Evolutionary conservation across 2,329 filamentous ascomycete species (phyloP), one percentile per base, ranked within the genome.

Genomic region (Ceratocystis papillata): DNA sequence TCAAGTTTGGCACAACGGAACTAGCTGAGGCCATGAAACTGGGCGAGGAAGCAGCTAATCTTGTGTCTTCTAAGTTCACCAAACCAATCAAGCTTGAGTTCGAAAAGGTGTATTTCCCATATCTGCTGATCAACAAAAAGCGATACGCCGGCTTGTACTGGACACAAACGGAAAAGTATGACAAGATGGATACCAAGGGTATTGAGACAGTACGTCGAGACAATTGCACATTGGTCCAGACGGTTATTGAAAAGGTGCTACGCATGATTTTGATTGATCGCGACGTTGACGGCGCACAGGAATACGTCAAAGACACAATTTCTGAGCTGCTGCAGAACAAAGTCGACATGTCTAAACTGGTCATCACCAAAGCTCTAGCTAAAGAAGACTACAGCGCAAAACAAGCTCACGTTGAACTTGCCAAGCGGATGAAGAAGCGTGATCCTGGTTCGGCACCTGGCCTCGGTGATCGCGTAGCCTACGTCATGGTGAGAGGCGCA

Each of bases 111-210:
- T 99, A 99, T 77, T 99, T 89, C 74, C 94, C 94, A 0, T 99
- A 99, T 74, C 81, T 99, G 44, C 82, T 99, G 63, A 99, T 99
- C 85, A 99, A 99, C 85, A 99, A 99, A 81, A 99, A 99, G 80
- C 88, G 94, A 69, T 99, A 99, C 73, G 94, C 94, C 7, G 94
- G 94, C n/a, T 77, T 99, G 41, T 97, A 90, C 78, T 99, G 92
- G 92, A 99, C 94, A 4, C 94, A 88, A 70, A 85, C 93, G 0
- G 84, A 93, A 53, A 96, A 96, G 76, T 94, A 88, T 75, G 95
- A 99, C 82, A 99, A 97, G 80, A 99, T 99, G 95, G 94, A 99
- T 76, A 97, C 90, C 68, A 99, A 99, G 76, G 94, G 94, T 81
- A 97, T 99, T 70, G 94, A 99, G 77, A 99, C 94, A 2, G 95